These are phyloP conservation scores for Kodamaea restingae DNA, from an alignment of 805 yeast genomes.

Conservation along the genomic window DNA sequence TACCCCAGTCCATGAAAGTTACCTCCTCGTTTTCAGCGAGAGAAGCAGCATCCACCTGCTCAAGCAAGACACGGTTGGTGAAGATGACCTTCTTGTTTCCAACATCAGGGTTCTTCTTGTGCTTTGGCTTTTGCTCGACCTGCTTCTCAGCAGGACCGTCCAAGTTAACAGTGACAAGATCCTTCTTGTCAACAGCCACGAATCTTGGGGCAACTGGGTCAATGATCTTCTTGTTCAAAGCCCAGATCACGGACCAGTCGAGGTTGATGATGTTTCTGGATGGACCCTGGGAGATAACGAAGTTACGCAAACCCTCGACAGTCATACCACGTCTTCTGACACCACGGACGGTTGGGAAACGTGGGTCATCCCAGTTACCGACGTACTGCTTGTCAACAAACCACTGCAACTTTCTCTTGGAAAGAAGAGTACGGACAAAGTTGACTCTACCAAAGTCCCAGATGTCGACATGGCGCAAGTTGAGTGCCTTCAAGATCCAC, in stretches of 20 bases:
- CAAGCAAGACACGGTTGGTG: conserved; percentile 20
- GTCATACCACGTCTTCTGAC: conserved; percentile 99
- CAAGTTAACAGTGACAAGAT: conserved; percentile 68
- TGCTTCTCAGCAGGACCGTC: conserved; percentile 20
- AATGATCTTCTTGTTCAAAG: conserved; percentile 92
- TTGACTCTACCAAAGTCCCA: conserved; percentile 99
- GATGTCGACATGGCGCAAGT: conserved; percentile 86
- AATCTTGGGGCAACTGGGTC: conserved; percentile 97
- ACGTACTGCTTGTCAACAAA: conserved; percentile 91
- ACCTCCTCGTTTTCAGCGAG: conserved; percentile 26
- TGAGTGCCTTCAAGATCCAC: conserved; percentile 83
- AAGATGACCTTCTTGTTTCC: conserved; percentile 24
- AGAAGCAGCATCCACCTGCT: conserved; percentile 24
- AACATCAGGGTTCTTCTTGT: conserved; percentile 29
- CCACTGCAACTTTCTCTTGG: conserved; percentile 99
- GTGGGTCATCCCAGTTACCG: conserved; percentile 96
- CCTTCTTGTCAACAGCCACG: conserved; percentile 64
- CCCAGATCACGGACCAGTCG: conserved; percentile 98
- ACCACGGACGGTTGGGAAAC: conserved; percentile 99
- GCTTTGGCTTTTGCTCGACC: conserved; percentile 25
- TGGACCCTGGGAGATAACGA: conserved; percentile 94
- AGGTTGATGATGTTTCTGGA: conserved; percentile 93
- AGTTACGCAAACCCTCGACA: conserved; percentile 93
- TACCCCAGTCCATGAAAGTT: conserved; percentile 33
- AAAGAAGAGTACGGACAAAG: conserved; percentile 90